Conservation (phyloP, 257 asterid genomes). For the Ophiorrhiza pumila region DNA sequence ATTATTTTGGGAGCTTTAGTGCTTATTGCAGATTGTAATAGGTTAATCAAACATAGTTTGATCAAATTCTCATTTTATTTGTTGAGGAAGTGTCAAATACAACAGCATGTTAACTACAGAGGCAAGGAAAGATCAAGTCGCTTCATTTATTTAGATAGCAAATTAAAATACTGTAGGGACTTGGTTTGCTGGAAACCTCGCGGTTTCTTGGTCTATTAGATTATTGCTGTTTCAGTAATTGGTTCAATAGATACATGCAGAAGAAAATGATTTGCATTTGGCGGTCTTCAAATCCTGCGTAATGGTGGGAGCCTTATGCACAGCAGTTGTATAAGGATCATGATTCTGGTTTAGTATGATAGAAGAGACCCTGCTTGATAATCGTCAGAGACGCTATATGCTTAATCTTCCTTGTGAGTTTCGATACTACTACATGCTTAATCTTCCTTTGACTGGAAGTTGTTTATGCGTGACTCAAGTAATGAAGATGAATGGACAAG, state of each 20-base stretch:
- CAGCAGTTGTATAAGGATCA: not conserved
- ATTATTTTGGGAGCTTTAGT: not conserved
- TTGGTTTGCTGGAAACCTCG: not conserved
- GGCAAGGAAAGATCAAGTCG: not conserved
- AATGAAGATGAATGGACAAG: constrained; percentile 79
- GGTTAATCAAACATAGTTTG: not conserved
- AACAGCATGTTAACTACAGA: no score
- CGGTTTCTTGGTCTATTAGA: not conserved
- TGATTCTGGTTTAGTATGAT: not conserved
- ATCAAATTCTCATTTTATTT: not conserved
- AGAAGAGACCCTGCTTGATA: not conserved
- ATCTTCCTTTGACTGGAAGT: no score
- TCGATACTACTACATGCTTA: no score
- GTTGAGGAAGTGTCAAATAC: not conserved
- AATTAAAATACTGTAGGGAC: no score
- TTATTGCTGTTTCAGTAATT: not conserved
- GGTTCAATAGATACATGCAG: not conserved
- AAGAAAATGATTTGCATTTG: not conserved
- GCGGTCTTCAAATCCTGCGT: not conserved
- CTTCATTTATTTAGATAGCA: not conserved
- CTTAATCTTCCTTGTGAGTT: no score
- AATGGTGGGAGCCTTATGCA: not conserved
- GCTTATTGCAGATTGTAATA: not conserved
- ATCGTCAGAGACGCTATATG: no score
- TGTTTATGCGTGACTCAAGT: constrained; percentile 50